Evolutionary conservation across 176 grass and related monocot species (phyloP).

Genomic region (Carex pumila): DNA sequence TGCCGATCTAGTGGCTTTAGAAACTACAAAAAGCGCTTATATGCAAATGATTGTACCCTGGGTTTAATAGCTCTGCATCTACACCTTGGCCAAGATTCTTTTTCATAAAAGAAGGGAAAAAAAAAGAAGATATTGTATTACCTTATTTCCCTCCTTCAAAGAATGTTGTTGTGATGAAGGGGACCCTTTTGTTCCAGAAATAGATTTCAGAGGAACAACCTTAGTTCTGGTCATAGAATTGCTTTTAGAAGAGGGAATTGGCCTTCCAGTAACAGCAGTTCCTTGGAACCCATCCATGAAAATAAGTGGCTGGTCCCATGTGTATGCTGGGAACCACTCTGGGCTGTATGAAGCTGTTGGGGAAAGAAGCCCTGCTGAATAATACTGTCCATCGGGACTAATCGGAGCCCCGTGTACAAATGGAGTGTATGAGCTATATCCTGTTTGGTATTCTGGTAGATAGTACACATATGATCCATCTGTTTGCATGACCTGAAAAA

Average conservation of each 20-base stretch:
- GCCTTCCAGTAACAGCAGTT: slow-evolving; percentile 36
- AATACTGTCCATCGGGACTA: slow-evolving; percentile 58
- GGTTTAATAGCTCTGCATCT: background rate
- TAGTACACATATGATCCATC: slow-evolving; percentile 71
- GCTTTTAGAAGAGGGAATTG: slow-evolving; percentile 44
- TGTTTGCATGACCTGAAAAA: slow-evolving; percentile 63
- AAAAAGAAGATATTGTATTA: slow-evolving; percentile 22
- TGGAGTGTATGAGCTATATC: slow-evolving; percentile 35
- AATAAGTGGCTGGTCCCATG: slow-evolving; percentile 63
- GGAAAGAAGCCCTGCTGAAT: slow-evolving; percentile 34
- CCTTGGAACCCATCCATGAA: slow-evolving; percentile 58
- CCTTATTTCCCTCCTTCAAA: slow-evolving; percentile 55
- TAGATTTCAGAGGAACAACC: slow-evolving; percentile 30
- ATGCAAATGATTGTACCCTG: background rate
- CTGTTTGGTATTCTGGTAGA: slow-evolving; percentile 61
- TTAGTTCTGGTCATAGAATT: slow-evolving; percentile 36
- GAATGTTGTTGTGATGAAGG: slow-evolving; percentile 44
- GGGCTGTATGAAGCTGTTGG: slow-evolving; percentile 52
- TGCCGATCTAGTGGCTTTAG: background rate
- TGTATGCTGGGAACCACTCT: slow-evolving; percentile 51
- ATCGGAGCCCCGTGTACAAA: slow-evolving; percentile 36
- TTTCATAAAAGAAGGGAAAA: background rate
- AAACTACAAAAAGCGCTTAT: background rate
- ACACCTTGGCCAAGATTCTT: background rate
- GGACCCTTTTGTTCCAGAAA: slow-evolving; percentile 42